These are phyloP conservation scores for Stemphylium vesicarium DNA, from an alignment of 2,329 filamentous ascomycete genomes.

Conservation along the genomic window DNA sequence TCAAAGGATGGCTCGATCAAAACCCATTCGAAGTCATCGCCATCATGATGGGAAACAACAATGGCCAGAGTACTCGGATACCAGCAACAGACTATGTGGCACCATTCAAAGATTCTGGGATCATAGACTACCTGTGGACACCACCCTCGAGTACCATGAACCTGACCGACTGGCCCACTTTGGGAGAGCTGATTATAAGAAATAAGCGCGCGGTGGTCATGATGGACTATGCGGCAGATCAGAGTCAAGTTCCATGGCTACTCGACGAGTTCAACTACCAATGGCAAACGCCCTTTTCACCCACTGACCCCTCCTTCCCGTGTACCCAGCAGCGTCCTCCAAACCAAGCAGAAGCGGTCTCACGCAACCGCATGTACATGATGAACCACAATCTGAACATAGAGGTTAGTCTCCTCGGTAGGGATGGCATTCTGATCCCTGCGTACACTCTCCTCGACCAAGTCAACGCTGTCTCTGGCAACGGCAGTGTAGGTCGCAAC, in stretches of 20 bases:
- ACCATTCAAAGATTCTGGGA: slow-evolving; percentile 73
- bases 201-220: slow-evolving; percentile 44
- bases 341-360: slow-evolving; percentile 59
- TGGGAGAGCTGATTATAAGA: slow-evolving; percentile 62
- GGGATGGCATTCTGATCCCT: slow-evolving; percentile 53
- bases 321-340: slow-evolving; percentile 81
- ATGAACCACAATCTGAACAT: slow-evolving; percentile 92
- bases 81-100: slow-evolving; percentile 67
- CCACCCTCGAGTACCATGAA: slow-evolving; percentile 74
- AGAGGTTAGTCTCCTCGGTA: slow-evolving; percentile 36
- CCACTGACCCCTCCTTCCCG: slow-evolving; percentile 71
- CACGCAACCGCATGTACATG: slow-evolving; percentile 72
- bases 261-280: slow-evolving; percentile 86
- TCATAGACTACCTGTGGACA: slow-evolving; percentile 74
- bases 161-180: slow-evolving; percentile 80
- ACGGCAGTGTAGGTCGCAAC: slow-evolving; percentile 35
- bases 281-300: slow-evolving; percentile 91
- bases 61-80: slow-evolving; percentile 61
- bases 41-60: slow-evolving; percentile 80
- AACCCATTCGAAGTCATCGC: slow-evolving; percentile 90
- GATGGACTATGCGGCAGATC: slow-evolving; percentile 65
- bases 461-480: slow-evolving; percentile 39
- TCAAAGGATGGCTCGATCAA: slow-evolving; percentile 72
- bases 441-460: slow-evolving; percentile 36
- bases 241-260: slow-evolving; percentile 79